phyloP scores from a whole-genome alignment of 1,284 basidiomycete genomes.

The Leccinum cinnamomeum region DNA sequence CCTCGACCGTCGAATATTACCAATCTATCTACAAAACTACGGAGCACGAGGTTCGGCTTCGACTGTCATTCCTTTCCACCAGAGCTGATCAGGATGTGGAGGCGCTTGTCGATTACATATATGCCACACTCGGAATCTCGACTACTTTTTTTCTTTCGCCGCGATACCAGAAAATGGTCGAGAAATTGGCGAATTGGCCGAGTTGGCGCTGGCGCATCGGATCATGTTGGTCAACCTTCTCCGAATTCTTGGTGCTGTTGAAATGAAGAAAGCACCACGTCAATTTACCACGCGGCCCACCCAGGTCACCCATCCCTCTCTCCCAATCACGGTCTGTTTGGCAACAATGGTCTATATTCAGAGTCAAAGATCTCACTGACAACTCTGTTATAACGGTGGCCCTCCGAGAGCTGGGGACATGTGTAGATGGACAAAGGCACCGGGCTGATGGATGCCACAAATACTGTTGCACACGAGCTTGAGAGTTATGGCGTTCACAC shows the following conservation, averaged over 20 bases:
- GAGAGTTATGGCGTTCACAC: slow-evolving; percentile 95
- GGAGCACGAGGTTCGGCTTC: slow-evolving; percentile 94
- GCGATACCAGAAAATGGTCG: slow-evolving; percentile 98
- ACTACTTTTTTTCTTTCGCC: slow-evolving; percentile 75
- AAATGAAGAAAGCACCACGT: too few species aligned
- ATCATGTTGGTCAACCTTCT: too few species aligned
- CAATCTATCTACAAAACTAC: slow-evolving; percentile 93
- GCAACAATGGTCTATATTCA: too few species aligned
- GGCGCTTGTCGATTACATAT: slow-evolving; percentile 96
- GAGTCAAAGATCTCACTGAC: too few species aligned
- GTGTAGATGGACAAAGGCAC: too few species aligned
- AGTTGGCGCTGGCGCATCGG: slow-evolving; percentile 82
- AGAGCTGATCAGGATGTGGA: slow-evolving; percentile 98
- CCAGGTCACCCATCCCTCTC: too few species aligned
- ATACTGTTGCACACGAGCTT: slow-evolving; percentile 92
- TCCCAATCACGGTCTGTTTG: too few species aligned
- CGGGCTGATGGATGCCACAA: slow-evolving; percentile 94
- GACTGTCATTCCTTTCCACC: slow-evolving; percentile 98
- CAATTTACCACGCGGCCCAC: too few species aligned
- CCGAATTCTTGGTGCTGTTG: too few species aligned
- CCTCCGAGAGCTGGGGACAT: too few species aligned
- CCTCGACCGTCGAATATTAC: slow-evolving; percentile 96
- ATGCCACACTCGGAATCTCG: slow-evolving; percentile 67
- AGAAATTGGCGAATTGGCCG: slow-evolving; percentile 83
- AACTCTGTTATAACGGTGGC: too few species aligned